phyloP scores from a whole-genome alignment of 2,329 filamentous ascomycete genomes.

The Ascochyta koolunga region DNA sequence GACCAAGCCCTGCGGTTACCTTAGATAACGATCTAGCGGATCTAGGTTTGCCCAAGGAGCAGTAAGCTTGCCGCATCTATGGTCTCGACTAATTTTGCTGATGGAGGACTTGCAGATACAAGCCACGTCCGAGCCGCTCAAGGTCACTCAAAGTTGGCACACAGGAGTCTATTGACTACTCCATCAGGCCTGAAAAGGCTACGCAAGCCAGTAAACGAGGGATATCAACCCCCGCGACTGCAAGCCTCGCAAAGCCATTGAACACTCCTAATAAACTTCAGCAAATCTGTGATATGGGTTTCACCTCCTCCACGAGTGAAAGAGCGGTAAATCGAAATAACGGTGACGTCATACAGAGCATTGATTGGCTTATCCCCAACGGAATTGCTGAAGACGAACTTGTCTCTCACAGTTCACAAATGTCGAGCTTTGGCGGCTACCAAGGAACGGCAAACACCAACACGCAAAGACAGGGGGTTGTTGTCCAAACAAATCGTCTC shows the following conservation, averaged over 20 bases:
- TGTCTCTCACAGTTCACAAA: slow-evolving; percentile 17
- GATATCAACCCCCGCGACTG: slow-evolving; percentile 25
- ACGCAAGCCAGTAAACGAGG: slow-evolving; percentile 30
- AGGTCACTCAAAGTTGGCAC: slow-evolving; percentile 35
- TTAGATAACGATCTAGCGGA: slow-evolving; percentile 36
- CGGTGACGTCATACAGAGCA: slow-evolving; percentile 37
- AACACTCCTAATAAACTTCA: slow-evolving; percentile 38
- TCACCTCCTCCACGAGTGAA: slow-evolving; percentile 39
- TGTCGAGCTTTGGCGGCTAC: not conserved
- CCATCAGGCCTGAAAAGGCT: slow-evolving; percentile 36
- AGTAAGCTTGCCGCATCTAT: slow-evolving; percentile 14
- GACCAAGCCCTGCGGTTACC: not conserved
- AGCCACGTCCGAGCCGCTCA: slow-evolving; percentile 46
- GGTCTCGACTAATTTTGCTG: not conserved
- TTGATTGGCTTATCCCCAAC: slow-evolving; percentile 43
- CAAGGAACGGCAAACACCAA: not conserved
- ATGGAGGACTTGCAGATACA: slow-evolving; percentile 22
- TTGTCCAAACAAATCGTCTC: not conserved
- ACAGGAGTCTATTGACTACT: slow-evolving; percentile 37
- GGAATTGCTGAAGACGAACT: slow-evolving; percentile 37
- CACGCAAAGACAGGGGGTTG: not conserved
- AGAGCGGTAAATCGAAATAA: slow-evolving; percentile 33
- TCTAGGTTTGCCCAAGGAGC: slow-evolving; percentile 38
- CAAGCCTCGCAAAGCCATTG: slow-evolving; percentile 1
- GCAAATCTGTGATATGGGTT: slow-evolving; percentile 46